These are phyloP conservation scores for Hyphodiscus hymeniophilus DNA, from an alignment of 495 filamentous ascomycete genomes.

Conservation along the genomic window DNA sequence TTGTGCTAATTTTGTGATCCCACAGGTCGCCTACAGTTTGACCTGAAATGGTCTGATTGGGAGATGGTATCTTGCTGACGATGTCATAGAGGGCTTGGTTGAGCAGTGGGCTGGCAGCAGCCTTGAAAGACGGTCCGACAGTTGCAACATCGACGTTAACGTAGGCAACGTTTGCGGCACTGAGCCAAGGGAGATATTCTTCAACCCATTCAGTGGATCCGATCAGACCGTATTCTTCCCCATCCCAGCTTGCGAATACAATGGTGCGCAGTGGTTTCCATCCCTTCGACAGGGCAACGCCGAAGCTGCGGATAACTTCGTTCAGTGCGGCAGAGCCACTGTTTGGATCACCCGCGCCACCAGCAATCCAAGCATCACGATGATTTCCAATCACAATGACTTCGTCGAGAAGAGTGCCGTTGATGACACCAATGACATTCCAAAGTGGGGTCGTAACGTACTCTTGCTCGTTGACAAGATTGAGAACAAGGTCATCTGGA, in stretches of 20 bases:
- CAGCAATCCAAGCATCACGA: conserved; percentile 88
- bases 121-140: conserved; percentile 59
- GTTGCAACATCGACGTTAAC: conserved; percentile 84
- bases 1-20: conserved; percentile 53
- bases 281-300: conserved; percentile 64
- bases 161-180: conserved; percentile 70
- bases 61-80: conserved; percentile 62
- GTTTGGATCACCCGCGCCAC: conserved; percentile 81
- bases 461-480: conserved; percentile 80
- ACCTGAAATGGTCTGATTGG: conserved; percentile 74
- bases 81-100: conserved; percentile 67
- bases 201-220: conserved; percentile 96
- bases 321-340: conserved; percentile 85
- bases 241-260: conserved; percentile 93
- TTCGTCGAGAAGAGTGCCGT: conserved; percentile 79
- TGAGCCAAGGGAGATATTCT: conserved; percentile 83
- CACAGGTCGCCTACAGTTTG: conserved; percentile 71
- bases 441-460: conserved; percentile 85
- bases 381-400: conserved; percentile 93
- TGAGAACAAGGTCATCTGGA: conserved; percentile 64
- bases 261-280: conserved; percentile 91
- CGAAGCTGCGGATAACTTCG: conserved; percentile 78
- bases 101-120: conserved; percentile 68
- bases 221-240: conserved; percentile 84
- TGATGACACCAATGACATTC: conserved; percentile 93